These are phyloP conservation scores for Echeveria elegans DNA, from an alignment of 164 flowering plant genomes.

Conservation along the genomic window DNA sequence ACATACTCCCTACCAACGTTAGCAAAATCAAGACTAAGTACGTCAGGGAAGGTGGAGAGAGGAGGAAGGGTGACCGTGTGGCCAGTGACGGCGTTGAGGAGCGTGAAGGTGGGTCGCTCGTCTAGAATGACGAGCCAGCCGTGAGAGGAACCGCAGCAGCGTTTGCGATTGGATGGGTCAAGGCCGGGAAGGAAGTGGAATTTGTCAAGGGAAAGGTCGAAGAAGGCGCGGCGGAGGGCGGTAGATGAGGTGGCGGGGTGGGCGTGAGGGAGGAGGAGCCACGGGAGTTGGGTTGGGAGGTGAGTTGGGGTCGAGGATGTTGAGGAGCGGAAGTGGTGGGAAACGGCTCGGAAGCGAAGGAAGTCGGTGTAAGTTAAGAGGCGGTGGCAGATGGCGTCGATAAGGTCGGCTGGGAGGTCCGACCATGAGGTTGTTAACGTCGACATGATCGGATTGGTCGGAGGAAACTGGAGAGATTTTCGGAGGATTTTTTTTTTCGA, in stretches of 20 bases:
- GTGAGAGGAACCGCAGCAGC: conserved; percentile 56
- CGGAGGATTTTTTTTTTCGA: too few species aligned
- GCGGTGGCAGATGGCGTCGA: conserved; percentile 23
- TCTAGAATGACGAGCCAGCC: conserved; percentile 46
- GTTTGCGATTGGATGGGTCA: conserved; percentile 21
- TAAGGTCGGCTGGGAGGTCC: conserved; percentile 34
- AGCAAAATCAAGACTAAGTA: conserved; percentile 25
- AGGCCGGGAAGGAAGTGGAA: conserved; percentile 31
- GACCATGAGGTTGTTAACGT: conserved; percentile 35
- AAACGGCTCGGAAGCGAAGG: conserved; percentile 40
- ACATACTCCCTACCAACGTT: conserved; percentile 37
- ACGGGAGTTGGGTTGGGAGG: conserved; percentile 47
- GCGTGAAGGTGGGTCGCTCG: conserved; percentile 31
- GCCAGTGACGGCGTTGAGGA: conserved; percentile 38
- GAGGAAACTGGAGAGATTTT: too few species aligned
- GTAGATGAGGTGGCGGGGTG: background rate
- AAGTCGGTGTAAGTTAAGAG: conserved; percentile 33
- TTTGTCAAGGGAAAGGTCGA: conserved; percentile 26
- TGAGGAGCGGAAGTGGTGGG: conserved; percentile 26
- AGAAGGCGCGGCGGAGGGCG: conserved; percentile 20
- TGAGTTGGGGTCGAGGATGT: conserved; percentile 24
- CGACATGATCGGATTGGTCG: background rate
- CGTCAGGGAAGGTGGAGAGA: conserved; percentile 33
- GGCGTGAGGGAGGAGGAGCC: conserved; percentile 39
- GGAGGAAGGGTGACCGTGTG: conserved; percentile 31